These are phyloP conservation scores for Auriscalpium microsporum DNA, from an alignment of 768 basidiomycete genomes.

Conservation along the genomic window DNA sequence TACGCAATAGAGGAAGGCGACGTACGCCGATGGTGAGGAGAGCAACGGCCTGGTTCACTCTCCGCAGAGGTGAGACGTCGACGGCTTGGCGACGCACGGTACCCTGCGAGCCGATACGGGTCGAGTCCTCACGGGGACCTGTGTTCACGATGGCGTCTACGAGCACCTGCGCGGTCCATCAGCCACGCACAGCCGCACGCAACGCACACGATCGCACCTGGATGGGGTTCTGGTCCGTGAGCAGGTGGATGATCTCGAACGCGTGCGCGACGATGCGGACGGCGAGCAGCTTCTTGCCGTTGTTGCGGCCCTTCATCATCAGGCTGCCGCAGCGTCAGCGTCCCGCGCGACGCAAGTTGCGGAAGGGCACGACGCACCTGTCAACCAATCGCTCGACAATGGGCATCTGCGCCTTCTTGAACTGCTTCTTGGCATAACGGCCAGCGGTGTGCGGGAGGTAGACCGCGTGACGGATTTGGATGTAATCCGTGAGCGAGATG, in stretches of 20 bases:
- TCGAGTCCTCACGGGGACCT: slow-evolving; percentile 98
- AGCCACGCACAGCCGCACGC: background rate
- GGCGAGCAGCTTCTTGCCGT: slow-evolving; percentile 97
- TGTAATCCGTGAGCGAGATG: slow-evolving; percentile 98
- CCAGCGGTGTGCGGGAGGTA: slow-evolving; percentile 98
- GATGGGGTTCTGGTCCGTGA: slow-evolving; percentile 99
- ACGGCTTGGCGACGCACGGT: slow-evolving; percentile 99
- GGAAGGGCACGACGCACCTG: slow-evolving; percentile 44
- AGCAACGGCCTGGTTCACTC: slow-evolving; percentile 95
- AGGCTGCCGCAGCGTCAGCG: slow-evolving; percentile 41
- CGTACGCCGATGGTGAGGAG: slow-evolving; percentile 94
- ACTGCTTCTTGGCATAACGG: slow-evolving; percentile 99
- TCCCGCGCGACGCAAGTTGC: too few species aligned
- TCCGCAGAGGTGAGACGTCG: slow-evolving; percentile 95
- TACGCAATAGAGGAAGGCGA: slow-evolving; percentile 4
- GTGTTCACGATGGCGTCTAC: slow-evolving; percentile 99
- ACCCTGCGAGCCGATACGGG: slow-evolving; percentile 99
- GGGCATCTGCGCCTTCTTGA: slow-evolving; percentile 99
- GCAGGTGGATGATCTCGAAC: slow-evolving; percentile 99
- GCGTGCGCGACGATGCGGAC: slow-evolving; percentile 99
- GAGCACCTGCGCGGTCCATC: slow-evolving; percentile 50
- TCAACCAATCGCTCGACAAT: slow-evolving; percentile 99
- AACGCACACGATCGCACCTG: slow-evolving; percentile 49
- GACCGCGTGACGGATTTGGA: slow-evolving; percentile 96
- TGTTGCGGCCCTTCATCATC: slow-evolving; percentile 99